Evolutionary conservation across 2,329 filamentous ascomycete genomes (phyloP).

Genomic region (Iodosphaeria phyllophila): DNA sequence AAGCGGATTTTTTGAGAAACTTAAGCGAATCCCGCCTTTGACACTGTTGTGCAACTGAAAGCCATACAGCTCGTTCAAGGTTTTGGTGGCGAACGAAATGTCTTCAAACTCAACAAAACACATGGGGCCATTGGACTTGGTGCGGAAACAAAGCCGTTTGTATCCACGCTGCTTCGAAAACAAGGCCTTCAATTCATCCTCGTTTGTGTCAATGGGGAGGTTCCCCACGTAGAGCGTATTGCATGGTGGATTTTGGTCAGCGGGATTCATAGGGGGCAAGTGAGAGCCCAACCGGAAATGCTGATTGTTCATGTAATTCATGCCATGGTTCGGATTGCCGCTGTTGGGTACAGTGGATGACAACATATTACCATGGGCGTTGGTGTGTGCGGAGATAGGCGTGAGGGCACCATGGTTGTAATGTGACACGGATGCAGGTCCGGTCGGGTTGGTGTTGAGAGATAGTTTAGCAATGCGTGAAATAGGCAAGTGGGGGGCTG

Average conservation of each 20-base stretch:
- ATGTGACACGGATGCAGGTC: slow-evolving; percentile 35
- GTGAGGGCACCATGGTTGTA: slow-evolving; percentile 19
- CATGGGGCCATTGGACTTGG: slow-evolving; percentile 92
- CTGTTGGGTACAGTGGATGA: slow-evolving; percentile 35
- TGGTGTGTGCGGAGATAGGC: slow-evolving; percentile 20
- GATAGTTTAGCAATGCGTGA: slow-evolving; percentile 51
- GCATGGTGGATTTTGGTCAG: slow-evolving; percentile 92
- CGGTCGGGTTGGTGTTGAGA: slow-evolving; percentile 45
- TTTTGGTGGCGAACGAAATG: slow-evolving; percentile 77
- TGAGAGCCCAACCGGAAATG: slow-evolving; percentile 53
- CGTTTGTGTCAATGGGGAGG: slow-evolving; percentile 75
- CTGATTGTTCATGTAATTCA: slow-evolving; percentile 33
- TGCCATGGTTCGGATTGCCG: slow-evolving; percentile 19
- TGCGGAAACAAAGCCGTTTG: slow-evolving; percentile 85
- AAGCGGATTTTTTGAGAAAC: slow-evolving; percentile 93
- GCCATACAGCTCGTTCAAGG: slow-evolving; percentile 77
- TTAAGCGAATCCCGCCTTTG: slow-evolving; percentile 86
- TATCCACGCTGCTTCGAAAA: slow-evolving; percentile 91
- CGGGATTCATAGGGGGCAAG: slow-evolving; percentile 77
- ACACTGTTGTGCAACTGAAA: slow-evolving; percentile 74
- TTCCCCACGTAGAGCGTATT: slow-evolving; percentile 99
- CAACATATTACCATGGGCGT: slow-evolving; percentile 27
- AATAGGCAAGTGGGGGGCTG: slow-evolving; percentile 53
- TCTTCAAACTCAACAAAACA: slow-evolving; percentile 98
- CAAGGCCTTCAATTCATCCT: slow-evolving; percentile 85